These are phyloP conservation scores for Sugiyamaella americana DNA, from an alignment of 805 yeast species.

Conservation along the genomic window DNA sequence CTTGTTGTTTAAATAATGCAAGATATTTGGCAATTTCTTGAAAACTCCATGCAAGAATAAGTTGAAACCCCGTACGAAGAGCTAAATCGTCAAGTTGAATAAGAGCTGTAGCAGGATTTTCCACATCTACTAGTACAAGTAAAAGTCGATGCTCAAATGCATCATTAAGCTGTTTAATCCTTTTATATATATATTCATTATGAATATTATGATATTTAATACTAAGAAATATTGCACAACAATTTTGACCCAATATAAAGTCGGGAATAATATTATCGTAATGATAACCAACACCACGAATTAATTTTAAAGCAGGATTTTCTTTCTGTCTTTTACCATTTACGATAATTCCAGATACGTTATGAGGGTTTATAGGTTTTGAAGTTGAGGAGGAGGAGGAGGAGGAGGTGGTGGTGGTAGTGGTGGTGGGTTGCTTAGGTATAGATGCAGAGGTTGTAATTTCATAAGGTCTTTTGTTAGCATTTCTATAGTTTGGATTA, in stretches of 20 bases:
- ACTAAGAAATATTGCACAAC: conserved; percentile 34
- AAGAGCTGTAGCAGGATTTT: conserved; percentile 32
- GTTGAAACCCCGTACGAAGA: conserved; percentile 28
- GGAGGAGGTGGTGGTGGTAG: too few species aligned
- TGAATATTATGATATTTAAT: conserved; percentile 33
- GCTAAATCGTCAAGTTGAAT: conserved; percentile 32
- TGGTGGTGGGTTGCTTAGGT: too few species aligned
- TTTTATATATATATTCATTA: conserved; percentile 37
- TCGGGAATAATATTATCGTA: conserved; percentile 32
- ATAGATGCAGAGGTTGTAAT: too few species aligned
- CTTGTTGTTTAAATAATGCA: conserved; percentile 28
- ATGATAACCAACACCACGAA: conserved; percentile 22
- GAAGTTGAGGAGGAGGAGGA: background rate
- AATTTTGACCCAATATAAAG: conserved; percentile 30
- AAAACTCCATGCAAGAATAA: conserved; percentile 33
- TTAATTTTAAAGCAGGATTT: conserved; percentile 26
- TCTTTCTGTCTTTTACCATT: conserved; percentile 23
- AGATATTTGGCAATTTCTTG: conserved; percentile 37
- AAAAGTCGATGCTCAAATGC: conserved; percentile 26
- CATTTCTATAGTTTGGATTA: too few species aligned
- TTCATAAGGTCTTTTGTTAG: too few species aligned
- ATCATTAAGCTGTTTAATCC: conserved; percentile 32
- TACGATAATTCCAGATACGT: conserved; percentile 11
- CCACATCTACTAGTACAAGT: conserved; percentile 36
- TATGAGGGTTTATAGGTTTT: background rate